Base-by-base conservation (phyloP, 495 filamentous ascomycete species). In the Cenococcum geophilum region DNA sequence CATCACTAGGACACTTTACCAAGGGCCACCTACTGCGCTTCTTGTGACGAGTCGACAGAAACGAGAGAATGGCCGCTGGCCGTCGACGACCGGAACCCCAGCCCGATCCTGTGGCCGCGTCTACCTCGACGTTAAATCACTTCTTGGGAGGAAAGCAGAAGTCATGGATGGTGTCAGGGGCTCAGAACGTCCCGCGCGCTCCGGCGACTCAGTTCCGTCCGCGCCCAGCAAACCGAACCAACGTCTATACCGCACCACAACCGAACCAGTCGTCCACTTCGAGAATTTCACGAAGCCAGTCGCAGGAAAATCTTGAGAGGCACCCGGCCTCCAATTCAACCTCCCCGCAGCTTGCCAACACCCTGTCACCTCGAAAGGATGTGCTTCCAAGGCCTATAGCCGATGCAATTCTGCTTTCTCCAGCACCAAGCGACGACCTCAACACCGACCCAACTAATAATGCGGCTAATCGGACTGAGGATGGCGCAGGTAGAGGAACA, bases 271-370 rank as follows among this genome's bases (percentile, higher is more conserved):
- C 12, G 27, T 14, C 49, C 21, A 16, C 21, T 5, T 4, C 21
- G 27, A 23, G 14, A 53, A 53, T 21, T 12, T 21, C n/a, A 53
- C 40, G 40, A 45, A 16, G 12, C 40, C 18, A 45, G 12, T 18
- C 40, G 11, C 40, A 45, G 12, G 40, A 32, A 9, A 14, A 20
- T 10, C 45, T 22, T 32, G 60, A 61, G 12, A 58, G 56, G 55
- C 65, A 60, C 16, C 27, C 51, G 34, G 49, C 66, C 20, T 68
- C 66, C n/a, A 68, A 65, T 43, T 68, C 66, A 10, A 65, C 59
- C 27, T 68, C 66, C 5, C 66, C 66, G 21, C 59, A 65, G 27
- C 59, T 68, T 18, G 62, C 62, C 35, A 68, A 65, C 49, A 56
- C 48, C 40, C 16, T 68, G 12, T 55, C 59, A 1, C 50, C 52